These are phyloP conservation scores for Phymatotrichopsis omnivora DNA, from an alignment of 2,329 filamentous ascomycete species.

Conservation along the genomic window DNA sequence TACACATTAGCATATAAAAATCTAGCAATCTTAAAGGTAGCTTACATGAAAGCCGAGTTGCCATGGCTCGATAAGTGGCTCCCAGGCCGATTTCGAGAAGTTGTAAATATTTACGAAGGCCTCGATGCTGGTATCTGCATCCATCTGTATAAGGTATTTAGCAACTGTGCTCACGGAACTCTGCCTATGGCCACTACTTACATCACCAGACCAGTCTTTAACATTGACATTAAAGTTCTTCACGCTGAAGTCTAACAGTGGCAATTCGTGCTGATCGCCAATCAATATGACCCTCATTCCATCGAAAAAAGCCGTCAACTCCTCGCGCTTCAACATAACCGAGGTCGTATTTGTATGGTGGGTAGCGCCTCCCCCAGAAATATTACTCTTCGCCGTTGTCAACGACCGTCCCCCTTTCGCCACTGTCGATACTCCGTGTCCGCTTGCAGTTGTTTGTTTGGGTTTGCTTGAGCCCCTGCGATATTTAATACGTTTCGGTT, in stretches of 20 bases:
- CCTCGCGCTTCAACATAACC: slow-evolving; percentile 45
- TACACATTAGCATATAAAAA: slow-evolving; percentile 11
- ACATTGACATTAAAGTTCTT: slow-evolving; percentile 80
- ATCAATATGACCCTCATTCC: slow-evolving; percentile 89
- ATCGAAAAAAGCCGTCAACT: slow-evolving; percentile 74
- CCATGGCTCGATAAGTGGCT: slow-evolving; percentile 93
- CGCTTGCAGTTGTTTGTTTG: slow-evolving; percentile 42
- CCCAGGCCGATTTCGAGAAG: slow-evolving; percentile 98
- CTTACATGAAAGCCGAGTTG: slow-evolving; percentile 83
- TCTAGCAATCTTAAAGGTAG: slow-evolving; percentile 39
- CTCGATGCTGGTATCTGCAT: slow-evolving; percentile 79
- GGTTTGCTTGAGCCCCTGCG: slow-evolving; percentile 28
- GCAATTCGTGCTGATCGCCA: slow-evolving; percentile 89
- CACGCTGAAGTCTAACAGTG: slow-evolving; percentile 85
- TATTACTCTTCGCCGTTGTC: slow-evolving; percentile 33
- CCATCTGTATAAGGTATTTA: slow-evolving; percentile 50
- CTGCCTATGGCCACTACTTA: slow-evolving; percentile 12
- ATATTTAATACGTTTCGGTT: slow-evolving; percentile 27
- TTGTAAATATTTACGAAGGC: slow-evolving; percentile 97
- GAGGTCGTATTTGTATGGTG: slow-evolving; percentile 1
- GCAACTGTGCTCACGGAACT: not conserved
- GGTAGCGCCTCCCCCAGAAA: slow-evolving; percentile 32
- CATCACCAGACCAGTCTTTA: slow-evolving; percentile 65
- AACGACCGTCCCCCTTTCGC: slow-evolving; percentile 41
- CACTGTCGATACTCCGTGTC: slow-evolving; percentile 39